Conservation (phyloP, 495 filamentous ascomycete species). For the Daldinia loculata region DNA sequence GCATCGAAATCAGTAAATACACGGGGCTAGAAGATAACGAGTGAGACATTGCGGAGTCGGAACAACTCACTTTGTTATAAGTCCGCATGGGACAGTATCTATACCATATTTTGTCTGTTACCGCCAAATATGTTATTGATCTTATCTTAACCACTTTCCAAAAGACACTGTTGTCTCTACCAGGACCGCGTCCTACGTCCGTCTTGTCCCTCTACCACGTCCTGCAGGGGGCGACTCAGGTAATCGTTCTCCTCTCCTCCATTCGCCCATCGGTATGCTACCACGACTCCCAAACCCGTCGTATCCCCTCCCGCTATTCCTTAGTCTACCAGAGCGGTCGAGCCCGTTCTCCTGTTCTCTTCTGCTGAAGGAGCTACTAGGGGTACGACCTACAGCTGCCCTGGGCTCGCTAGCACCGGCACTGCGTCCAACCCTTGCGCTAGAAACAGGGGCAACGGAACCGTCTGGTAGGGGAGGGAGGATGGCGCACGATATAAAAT, state of each 20-base stretch:
- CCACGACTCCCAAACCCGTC: conserved; percentile 38
- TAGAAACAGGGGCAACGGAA: conserved; percentile 66
- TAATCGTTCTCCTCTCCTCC: conserved; percentile 66
- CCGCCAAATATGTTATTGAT: neutral
- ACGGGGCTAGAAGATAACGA: neutral
- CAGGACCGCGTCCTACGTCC: conserved; percentile 38
- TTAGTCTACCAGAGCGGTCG: conserved; percentile 41
- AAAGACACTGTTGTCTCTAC: conserved; percentile 20
- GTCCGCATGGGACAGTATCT: conserved; percentile 8
- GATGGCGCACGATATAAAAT: conserved; percentile 85
- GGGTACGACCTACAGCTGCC: conserved; percentile 50
- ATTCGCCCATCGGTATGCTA: conserved; percentile 63
- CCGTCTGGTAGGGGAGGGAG: conserved; percentile 78
- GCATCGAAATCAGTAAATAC: conserved; percentile 11
- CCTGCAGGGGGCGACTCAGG: conserved; percentile 51
- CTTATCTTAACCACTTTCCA: neutral
- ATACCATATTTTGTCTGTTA: conserved; percentile 19
- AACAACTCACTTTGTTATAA: conserved; percentile 27
- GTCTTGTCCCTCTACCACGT: conserved; percentile 45
- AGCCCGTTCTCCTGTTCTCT: conserved; percentile 40
- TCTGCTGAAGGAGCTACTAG: conserved; percentile 45
- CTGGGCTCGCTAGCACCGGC: conserved; percentile 50
- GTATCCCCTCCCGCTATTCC: conserved; percentile 45
- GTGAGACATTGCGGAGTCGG: neutral
- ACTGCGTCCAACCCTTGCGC: conserved; percentile 51